A percentile compares a stretch with the other conserved stretches of the same genome.
These are phyloP conservation scores for Hymenoscyphus repandus DNA, from an alignment of 2,329 filamentous ascomycete species.

Conservation along the genomic window DNA sequence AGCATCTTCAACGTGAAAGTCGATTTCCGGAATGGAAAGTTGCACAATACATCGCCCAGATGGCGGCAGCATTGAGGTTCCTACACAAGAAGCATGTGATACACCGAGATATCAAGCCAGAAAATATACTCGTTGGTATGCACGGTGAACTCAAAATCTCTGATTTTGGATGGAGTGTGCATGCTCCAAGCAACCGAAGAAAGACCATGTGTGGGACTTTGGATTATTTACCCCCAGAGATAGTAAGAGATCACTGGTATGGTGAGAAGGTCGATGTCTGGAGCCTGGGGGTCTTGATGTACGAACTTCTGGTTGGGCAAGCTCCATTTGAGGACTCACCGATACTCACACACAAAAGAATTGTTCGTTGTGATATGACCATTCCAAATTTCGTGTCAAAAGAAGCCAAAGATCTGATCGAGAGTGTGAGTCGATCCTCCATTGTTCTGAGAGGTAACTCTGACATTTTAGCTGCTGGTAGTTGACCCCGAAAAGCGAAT, in stretches of 20 bases:
- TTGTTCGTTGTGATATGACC: constrained; percentile 79
- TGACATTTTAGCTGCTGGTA: constrained; percentile 61
- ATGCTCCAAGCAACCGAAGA: constrained; percentile 84
- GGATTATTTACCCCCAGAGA: constrained; percentile 95
- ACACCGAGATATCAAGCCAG: constrained; percentile 91
- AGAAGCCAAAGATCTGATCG: constrained; percentile 84
- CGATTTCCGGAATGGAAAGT: constrained; percentile 64
- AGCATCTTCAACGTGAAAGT: constrained; percentile 60
- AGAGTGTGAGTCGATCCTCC: constrained; percentile 54
- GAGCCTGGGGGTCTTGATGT: constrained; percentile 89
- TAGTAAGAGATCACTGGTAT: constrained; percentile 79
- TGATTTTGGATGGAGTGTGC: constrained; percentile 71
- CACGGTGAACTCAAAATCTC: constrained; percentile 90
- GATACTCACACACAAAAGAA: constrained; percentile 83
- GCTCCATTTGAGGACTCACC: constrained; percentile 92
- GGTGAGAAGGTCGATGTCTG: constrained; percentile 91
- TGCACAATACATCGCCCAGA: constrained; percentile 67
- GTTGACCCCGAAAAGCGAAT: constrained; percentile 88
- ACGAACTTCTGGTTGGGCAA: constrained; percentile 89
- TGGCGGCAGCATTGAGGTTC: constrained; percentile 74
- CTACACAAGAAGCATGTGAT: constrained; percentile 93
- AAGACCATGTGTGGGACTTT: constrained; percentile 93
- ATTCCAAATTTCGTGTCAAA: constrained; percentile 81
- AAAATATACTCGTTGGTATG: constrained; percentile 89
- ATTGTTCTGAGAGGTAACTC: not conserved